Evolutionary conservation across 2,329 filamentous ascomycete genomes (phyloP).

Genomic region (Chalaropsis ovoidea): DNA sequence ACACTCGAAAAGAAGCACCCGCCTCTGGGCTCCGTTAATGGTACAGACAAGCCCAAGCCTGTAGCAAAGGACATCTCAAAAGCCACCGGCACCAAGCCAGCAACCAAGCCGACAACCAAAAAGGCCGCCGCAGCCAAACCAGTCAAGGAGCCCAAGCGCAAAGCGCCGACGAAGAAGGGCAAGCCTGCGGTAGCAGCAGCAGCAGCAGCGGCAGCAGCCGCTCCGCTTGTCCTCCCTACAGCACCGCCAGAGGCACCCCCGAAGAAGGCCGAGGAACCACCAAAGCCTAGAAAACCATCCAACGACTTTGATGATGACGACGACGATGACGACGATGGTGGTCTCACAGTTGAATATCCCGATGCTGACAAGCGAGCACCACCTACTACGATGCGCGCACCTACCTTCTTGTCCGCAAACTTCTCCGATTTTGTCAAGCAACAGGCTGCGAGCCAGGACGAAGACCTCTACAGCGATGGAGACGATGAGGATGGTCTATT

Average conservation of each 20-base stretch:
- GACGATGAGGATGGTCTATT: constrained; percentile 32
- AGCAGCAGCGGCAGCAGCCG: constrained; percentile 30
- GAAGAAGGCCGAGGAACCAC: constrained; percentile 26
- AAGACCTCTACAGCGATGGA: constrained; percentile 35
- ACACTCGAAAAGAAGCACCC: constrained; percentile 56
- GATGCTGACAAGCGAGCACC: constrained; percentile 37
- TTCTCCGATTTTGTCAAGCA: constrained; percentile 46
- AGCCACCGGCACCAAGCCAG: constrained; percentile 19
- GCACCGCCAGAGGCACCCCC: constrained; percentile 27
- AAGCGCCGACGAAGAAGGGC: constrained; percentile 33
- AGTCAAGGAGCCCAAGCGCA: constrained; percentile 31
- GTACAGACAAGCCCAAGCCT: constrained; percentile 27
- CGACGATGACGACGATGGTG: constrained; percentile 47
- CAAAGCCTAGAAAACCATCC: constrained; percentile 32
- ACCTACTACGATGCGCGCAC: constrained; percentile 33
- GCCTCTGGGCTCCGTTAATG: constrained; percentile 44
- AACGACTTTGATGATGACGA: constrained; percentile 42
- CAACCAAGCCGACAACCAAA: constrained; percentile 26
- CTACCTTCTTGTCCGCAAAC: constrained; percentile 33
- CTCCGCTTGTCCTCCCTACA: constrained; percentile 34
- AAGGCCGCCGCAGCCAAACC: constrained; percentile 30
- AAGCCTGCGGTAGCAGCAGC: constrained; percentile 32
- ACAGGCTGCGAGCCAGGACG: constrained; percentile 32
- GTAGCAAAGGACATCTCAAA: constrained; percentile 18
- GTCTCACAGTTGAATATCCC: constrained; percentile 51